Base-by-base conservation (phyloP, 225 moss, liverwort and hornwort species). In the Anthoceros angustus region DNA sequence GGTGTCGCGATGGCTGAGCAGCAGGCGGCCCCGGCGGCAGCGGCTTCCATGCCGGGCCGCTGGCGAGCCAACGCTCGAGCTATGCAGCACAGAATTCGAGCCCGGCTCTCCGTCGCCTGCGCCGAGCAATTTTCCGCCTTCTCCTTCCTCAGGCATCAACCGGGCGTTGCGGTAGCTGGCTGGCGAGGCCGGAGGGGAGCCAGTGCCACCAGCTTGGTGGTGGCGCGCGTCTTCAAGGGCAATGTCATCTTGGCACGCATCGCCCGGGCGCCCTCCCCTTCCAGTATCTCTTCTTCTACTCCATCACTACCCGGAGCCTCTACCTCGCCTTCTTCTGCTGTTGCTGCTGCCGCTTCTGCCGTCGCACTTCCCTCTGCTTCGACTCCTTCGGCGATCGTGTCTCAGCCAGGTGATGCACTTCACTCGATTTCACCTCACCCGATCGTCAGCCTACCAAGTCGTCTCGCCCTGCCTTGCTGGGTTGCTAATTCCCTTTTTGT, bases 211-310 rank as follows among this genome's bases (percentile, higher is more conserved):
- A 83, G 91, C 50, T 73, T 98, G 12, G 95, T 82, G 4, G 95
- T 85, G 41, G 91, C 91, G 38, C 95, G 91, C 32, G 91, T 98
- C 32, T 98, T 98, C 61, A 86, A 91, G 67, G 95, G 83, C 15
- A 91, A 98, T 49, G 82, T 89, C 25, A 88, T 91, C 14, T 80
- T 98, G 55, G 77, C 91, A 64, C 79, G 81, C 21, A 72, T 88
- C 75, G 85, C 80, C 15, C 83, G 77, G 2, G 32, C 32, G 32
- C 32, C 32, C 32, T 32, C 32, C 42, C 88, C 80, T 65, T 86
- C 11, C 80, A 79, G 25, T 73, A 79, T 42, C 68, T 79, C 39
- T 68, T 83, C 45, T 55, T 55, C 55, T 15, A 3, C 55, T 55
- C 23, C n/a, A 18, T 20, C n/a, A n/a, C n/a, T 20, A 20, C 16